Base-by-base conservation (phyloP, 1,284 basidiomycete species). In the Pseudozyma sp. region DNA sequence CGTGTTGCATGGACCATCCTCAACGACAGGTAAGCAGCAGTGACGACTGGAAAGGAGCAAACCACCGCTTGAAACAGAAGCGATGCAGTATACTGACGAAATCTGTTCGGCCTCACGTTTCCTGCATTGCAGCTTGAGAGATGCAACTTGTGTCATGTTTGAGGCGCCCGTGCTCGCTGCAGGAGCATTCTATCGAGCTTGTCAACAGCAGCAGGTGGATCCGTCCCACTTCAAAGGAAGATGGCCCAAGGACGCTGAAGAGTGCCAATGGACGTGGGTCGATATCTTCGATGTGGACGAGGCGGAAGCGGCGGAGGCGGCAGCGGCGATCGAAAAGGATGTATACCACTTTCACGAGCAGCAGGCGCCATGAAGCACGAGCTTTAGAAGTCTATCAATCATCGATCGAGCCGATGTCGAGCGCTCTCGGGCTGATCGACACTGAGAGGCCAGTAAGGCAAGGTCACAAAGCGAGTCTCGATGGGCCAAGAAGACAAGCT, bases 151-250 rank as follows among this genome's bases (percentile, higher is more conserved):
- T 47, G 56, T 78, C 16, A 77, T 81, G 59, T 81, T 67, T 35
- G 80, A 83, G 39, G 80, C 81, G 34, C 75, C 80, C 7, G 78
- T 81, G 24, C 68, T 83, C 13, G 81, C 80, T 1, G 80, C 81
- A 7, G 78, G 78, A 24, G 81, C 78, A 7, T 81, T 81, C 47
- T 57, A 57, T 17, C 71, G 73, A 54, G 79, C 81, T n/a, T 83
- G 81, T 30, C 33, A 47, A n/a, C 49, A 31, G 10, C 56, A 54
- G 13, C 53, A 64, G 5, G 53, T 71, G 24, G 73, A 79, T 34
- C 70, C 77, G 6, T 48, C 46, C 55, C 55, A 54, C 31, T 81
- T 75, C 40, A 44, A 45, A 31, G 69, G 62, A 13, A 53, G 48
- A 11, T 68, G 70, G 66, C 54, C 19, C 31, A 63, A 68, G 33